Evolutionary conservation across 1,139 yeast genomes (phyloP).

Genomic region (Sugiyamaella pinicola): DNA sequence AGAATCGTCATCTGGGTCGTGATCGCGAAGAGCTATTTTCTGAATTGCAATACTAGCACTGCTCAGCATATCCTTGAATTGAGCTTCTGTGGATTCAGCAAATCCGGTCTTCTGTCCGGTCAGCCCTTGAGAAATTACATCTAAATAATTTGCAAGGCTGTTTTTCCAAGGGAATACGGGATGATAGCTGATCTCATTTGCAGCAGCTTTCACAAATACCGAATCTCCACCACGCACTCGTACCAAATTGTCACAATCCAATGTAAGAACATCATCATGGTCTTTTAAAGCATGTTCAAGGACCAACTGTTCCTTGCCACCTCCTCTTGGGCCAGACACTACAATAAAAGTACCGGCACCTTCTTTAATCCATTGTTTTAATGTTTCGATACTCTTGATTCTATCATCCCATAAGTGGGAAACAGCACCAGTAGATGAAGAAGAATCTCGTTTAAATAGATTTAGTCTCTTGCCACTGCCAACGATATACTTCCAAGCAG

Average conservation of each 20-base stretch:
- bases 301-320: constrained; percentile 85
- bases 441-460: constrained; percentile 26
- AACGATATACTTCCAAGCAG: constrained; percentile 14
- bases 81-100: constrained; percentile 82
- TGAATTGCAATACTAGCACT: constrained; percentile 74
- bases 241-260: constrained; percentile 77
- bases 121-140: constrained; percentile 82
- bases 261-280: constrained; percentile 59
- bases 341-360: constrained; percentile 84
- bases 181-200: constrained; percentile 81
- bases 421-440: constrained; percentile 26
- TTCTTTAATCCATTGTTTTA: constrained; percentile 75
- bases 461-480: constrained; percentile 1
- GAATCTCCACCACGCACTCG: constrained; percentile 71
- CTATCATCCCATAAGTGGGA: constrained; percentile 67
- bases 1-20: constrained; percentile 37
- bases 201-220: constrained; percentile 64
- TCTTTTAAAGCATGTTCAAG: constrained; percentile 64
- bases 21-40: constrained; percentile 57
- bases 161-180: constrained; percentile 95
- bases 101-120: constrained; percentile 95
- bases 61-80: constrained; percentile 76
- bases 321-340: constrained; percentile 90
- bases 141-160: constrained; percentile 74
- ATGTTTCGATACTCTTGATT: constrained; percentile 62